Base-by-base conservation (phyloP, 768 basidiomycete species). In the Leucocoprinus sp. region DNA sequence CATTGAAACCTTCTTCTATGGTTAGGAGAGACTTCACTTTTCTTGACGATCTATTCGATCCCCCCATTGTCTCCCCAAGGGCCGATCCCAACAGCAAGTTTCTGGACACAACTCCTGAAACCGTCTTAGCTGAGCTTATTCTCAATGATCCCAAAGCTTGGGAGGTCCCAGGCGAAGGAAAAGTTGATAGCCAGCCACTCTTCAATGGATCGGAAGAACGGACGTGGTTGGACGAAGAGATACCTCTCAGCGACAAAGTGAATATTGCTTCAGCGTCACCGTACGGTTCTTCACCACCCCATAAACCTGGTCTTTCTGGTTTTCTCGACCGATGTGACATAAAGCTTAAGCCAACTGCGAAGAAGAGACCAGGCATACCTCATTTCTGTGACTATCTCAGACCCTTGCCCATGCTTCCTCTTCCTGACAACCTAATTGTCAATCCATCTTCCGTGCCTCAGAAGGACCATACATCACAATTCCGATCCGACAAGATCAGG, bases 111-210 rank as follows among this genome's bases (percentile, higher is more conserved):
- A 22, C 64, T 15, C 67, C 66, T 15, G 61, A 61, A n/a, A 67
- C 62, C 42, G 66, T 66, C 8, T 56, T 69, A 22, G 68, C 67
- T 43, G 68, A 69, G 51, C 61, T 56, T 41, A 71, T 69, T 38
- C 68, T 69, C 53, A 69, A 69, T 38, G 67, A 68, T 47, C 69
- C 69, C 3, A 48, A 64, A n/a, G 64, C 69, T 24, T 71, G 68
- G 69, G 62, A 63, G 31, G 60, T 57, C 17, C 53, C 54, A 2
- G 60, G 60, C 22, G 56, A 63, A 8, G 54, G 57, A 23, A 8
- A 22, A 23, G 8, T 29, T 23, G 22, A 8, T n/a, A 12, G n/a
- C 31, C 12, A 21, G 1, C 22, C 35, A 9, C 42, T 33, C 7
- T 24, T 43, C 31, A 60, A 55, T 15, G 55, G 60, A 27, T 52